A percentile compares a stretch with the other conserved stretches of the same genome.
Conservation (phyloP, 2,329 filamentous ascomycete species). For the Cytospora piceae region DNA sequence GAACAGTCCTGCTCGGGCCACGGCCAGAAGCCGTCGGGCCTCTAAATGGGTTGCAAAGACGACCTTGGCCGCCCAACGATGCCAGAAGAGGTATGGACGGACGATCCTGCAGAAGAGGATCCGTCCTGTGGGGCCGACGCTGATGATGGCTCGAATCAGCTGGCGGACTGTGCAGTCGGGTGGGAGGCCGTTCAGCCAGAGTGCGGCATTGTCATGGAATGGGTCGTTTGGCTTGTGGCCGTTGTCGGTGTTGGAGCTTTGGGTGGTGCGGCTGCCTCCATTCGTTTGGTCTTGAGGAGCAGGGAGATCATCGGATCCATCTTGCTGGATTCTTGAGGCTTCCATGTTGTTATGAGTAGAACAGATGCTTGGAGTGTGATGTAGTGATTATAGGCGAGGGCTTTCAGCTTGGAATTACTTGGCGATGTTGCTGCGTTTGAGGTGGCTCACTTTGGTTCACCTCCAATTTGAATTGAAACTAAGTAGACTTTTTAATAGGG, state of each 20-base stretch:
- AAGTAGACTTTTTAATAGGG: too few relatives aligned
- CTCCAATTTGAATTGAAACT: too few relatives aligned
- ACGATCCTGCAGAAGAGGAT: slow-evolving; percentile 12
- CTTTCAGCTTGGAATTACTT: neutral
- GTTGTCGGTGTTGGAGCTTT: neutral
- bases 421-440: neutral
- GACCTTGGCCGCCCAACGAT: slow-evolving; percentile 2
- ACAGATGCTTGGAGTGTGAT: neutral
- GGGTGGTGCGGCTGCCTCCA: neutral
- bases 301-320: neutral
- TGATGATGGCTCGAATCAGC: slow-evolving; percentile 17
- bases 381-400: neutral
- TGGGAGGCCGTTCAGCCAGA: slow-evolving; percentile 4
- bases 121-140: slow-evolving; percentile 12
- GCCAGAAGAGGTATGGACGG: neutral
- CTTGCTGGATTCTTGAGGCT: neutral
- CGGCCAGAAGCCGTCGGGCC: neutral
- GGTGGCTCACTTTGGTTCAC: neutral
- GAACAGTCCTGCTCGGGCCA: neutral
- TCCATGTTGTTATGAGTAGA: neutral
- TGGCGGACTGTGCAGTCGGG: slow-evolving; percentile 6
- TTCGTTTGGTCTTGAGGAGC: neutral
- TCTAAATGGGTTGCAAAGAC: slow-evolving; percentile 4
- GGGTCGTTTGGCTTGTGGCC: neutral
- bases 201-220: slow-evolving; percentile 1